These are phyloP conservation scores for Filobasidium floriforme DNA, from an alignment of 768 basidiomycete species.

Conservation along the genomic window DNA sequence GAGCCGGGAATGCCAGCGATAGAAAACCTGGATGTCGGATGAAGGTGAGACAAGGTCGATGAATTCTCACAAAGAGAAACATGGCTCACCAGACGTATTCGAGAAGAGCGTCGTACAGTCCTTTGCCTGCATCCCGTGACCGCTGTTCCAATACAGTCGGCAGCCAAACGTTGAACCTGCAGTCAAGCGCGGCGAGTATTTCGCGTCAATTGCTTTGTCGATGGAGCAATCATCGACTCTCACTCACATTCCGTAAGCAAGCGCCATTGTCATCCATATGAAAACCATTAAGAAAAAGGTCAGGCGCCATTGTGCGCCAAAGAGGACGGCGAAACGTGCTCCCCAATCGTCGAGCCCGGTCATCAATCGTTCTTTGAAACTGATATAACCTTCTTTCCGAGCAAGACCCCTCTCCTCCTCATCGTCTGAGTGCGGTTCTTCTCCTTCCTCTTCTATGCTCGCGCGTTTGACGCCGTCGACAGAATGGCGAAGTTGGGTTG, in stretches of 20 bases:
- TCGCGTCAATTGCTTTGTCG: too few relatives aligned
- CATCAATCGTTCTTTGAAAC: too few relatives aligned
- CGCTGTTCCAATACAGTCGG: conserved; percentile 40
- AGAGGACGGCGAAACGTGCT: conserved; percentile 33
- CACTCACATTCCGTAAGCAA: conserved; percentile 23
- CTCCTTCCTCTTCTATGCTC: too few relatives aligned
- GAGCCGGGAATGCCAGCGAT: conserved; percentile 43
- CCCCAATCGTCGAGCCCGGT: conserved; percentile 23
- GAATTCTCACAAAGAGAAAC: not conserved
- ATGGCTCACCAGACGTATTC: conserved; percentile 35
- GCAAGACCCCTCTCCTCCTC: not conserved
- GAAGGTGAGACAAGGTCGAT: not conserved
- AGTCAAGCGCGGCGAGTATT: not conserved
- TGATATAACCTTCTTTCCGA: not conserved
- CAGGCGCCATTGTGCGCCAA: conserved; percentile 38
- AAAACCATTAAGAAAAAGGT: conserved; percentile 44
- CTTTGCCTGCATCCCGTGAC: conserved; percentile 33
- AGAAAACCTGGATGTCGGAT: conserved; percentile 13
- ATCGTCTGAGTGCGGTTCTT: not conserved
- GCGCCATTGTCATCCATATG: conserved; percentile 43
- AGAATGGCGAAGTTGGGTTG: too few relatives aligned
- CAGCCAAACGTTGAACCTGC: conserved; percentile 45
- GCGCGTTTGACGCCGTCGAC: too few relatives aligned
- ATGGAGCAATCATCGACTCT: not conserved
- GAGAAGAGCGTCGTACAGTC: conserved; percentile 32